Conservation (phyloP, 257 asterid genomes). For the Eustoma russellianum region DNA sequence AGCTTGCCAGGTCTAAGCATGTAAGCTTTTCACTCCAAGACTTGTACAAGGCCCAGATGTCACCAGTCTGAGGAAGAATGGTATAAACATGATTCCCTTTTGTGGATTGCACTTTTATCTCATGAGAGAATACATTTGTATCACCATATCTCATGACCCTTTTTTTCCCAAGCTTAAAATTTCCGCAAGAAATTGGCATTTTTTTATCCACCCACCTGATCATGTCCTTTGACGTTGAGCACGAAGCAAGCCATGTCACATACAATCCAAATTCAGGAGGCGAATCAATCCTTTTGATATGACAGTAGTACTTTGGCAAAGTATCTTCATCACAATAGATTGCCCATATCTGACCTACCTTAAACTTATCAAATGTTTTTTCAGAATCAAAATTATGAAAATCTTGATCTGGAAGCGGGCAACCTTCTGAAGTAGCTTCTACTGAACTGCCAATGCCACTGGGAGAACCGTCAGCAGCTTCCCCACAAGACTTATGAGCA, state of each 20-base stretch:
- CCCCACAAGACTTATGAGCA: too few relatives aligned
- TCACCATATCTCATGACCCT: not conserved
- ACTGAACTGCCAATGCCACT: not conserved
- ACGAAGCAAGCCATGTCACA: conserved; percentile 19
- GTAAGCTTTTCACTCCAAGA: conserved; percentile 15
- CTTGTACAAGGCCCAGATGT: conserved; percentile 31
- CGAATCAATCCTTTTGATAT: conserved; percentile 19
- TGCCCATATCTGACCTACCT: conserved; percentile 38
- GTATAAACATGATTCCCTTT: conserved; percentile 9
- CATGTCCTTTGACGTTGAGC: conserved; percentile 5
- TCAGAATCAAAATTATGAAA: conserved; percentile 27
- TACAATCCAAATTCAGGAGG: conserved; percentile 12
- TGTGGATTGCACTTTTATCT: conserved; percentile 1
- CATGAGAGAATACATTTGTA: conserved; percentile 23
- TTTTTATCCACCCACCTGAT: conserved; percentile 15
- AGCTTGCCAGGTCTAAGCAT: conserved; percentile 12
- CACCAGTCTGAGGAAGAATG: conserved; percentile 23
- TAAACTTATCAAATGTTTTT: conserved; percentile 19
- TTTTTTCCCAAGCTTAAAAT: conserved; percentile 6
- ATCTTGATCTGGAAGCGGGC: conserved; percentile 19
- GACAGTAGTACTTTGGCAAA: conserved; percentile 30
- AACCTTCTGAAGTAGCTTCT: not conserved
- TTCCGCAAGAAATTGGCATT: conserved; percentile 25
- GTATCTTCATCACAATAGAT: conserved; percentile 29
- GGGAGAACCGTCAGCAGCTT: not conserved